Evolutionary conservation across 805 yeast species (phyloP).

Genomic region (Candida caryicola): DNA sequence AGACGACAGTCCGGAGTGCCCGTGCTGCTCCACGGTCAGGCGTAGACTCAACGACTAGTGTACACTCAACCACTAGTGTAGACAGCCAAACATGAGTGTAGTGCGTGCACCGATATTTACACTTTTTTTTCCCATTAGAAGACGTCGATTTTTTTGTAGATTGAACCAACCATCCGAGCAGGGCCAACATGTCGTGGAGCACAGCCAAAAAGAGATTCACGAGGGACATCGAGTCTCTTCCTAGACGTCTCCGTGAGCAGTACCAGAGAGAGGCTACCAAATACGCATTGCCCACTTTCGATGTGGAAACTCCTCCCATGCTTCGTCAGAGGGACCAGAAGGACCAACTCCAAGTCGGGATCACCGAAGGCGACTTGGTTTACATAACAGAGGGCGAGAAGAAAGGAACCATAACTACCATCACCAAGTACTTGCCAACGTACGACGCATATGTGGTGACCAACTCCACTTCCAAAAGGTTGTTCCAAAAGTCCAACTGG

Average conservation of each 20-base stretch:
- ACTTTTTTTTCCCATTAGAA: not conserved
- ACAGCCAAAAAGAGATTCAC: conserved; percentile 34
- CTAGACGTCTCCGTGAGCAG: conserved; percentile 29
- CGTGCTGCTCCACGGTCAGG: no score
- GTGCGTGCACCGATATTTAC: not conserved
- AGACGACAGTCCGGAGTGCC: no score
- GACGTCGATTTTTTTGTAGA: not conserved
- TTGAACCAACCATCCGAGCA: not conserved
- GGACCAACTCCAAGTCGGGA: conserved; percentile 52
- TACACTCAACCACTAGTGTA: no score
- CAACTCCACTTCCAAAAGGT: conserved; percentile 61
- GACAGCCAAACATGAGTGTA: not conserved
- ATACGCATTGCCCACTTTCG: conserved; percentile 37
- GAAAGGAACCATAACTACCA: conserved; percentile 71
- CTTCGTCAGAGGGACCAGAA: conserved; percentile 32
- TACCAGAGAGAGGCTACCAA: conserved; percentile 18
- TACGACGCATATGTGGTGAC: conserved; percentile 66
- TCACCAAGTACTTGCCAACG: conserved; percentile 56
- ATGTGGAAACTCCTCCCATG: conserved; percentile 13
- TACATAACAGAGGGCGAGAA: conserved; percentile 66
- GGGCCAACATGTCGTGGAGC: conserved; percentile 29
- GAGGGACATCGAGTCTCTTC: conserved; percentile 32
- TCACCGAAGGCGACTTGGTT: conserved; percentile 74
- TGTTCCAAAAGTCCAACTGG: conserved; percentile 75
- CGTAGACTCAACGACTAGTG: no score